Percentiles rank a stretch among this genome's conserved stretches.
Conservation (phyloP, 352 stramenopile species). For the Elongisporangium undulatum region DNA sequence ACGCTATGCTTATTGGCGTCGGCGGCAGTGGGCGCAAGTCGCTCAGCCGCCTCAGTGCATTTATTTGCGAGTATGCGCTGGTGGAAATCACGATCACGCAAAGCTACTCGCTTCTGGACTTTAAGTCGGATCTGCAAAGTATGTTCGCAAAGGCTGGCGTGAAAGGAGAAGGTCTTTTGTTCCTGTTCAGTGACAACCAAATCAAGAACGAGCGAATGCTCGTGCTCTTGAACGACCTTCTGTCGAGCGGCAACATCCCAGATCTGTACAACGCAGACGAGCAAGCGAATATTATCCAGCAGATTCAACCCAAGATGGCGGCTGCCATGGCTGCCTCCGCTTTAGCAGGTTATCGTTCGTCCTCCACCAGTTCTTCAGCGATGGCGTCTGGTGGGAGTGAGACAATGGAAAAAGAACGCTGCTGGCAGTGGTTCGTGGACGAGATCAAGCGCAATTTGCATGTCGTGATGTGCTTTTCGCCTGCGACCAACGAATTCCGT, state of each 20-base stretch:
- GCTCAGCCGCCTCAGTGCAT: constrained; percentile 85
- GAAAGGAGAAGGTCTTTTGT: constrained; percentile 91
- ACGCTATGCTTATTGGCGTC: constrained; percentile 93
- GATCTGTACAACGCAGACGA: constrained; percentile 93
- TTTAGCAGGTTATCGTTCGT: constrained; percentile 3
- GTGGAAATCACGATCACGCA: constrained; percentile 90
- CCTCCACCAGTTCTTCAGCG: neutral
- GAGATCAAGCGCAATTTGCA: constrained; percentile 92
- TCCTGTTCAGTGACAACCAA: constrained; percentile 91
- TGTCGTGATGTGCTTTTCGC: constrained; percentile 93
- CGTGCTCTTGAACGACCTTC: constrained; percentile 92
- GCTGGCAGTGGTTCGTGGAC: constrained; percentile 90
- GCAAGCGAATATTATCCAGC: constrained; percentile 86
- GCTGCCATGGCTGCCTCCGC: constrained; percentile 28
- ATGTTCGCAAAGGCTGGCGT: constrained; percentile 89
- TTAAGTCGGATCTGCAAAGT: constrained; percentile 93
- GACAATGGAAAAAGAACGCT: constrained; percentile 88
- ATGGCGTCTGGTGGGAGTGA: constrained; percentile 19
- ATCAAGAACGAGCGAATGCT: constrained; percentile 96
- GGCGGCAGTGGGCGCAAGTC: constrained; percentile 93
- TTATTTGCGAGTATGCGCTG: constrained; percentile 89
- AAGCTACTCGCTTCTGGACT: constrained; percentile 89
- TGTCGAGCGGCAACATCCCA: constrained; percentile 90
- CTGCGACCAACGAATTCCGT: constrained; percentile 87
- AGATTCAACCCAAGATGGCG: constrained; percentile 84